A percentile compares a stretch with the other conserved stretches of the same genome.
phyloP scores from a whole-genome alignment of 768 basidiomycete species.

The Tylopilus felleus region DNA sequence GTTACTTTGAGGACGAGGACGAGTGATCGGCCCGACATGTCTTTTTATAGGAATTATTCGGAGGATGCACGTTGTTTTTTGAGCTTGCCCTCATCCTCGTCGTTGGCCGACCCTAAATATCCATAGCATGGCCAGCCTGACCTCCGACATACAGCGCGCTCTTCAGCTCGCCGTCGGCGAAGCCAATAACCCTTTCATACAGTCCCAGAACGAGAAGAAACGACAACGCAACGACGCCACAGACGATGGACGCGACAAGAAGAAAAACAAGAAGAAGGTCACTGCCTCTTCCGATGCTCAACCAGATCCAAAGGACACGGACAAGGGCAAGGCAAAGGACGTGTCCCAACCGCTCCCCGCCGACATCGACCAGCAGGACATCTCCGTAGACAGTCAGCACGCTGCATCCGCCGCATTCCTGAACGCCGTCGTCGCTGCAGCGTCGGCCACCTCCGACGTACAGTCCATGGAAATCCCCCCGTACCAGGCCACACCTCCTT shows the following conservation, averaged over 20 bases:
- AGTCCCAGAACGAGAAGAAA: conserved; percentile 36
- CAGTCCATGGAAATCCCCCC: conserved; percentile 28
- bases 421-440: conserved; percentile 63
- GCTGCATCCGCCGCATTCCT: conserved; percentile 57
- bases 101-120: conserved; percentile 41
- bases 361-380: conserved; percentile 23
- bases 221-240: conserved; percentile 22
- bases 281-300: not conserved
- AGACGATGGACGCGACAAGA: conserved; percentile 27
- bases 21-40: conserved; percentile 24
- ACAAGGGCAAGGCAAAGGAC: conserved; percentile 33
- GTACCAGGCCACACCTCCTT: conserved; percentile 33
- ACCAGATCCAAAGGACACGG: conserved; percentile 26
- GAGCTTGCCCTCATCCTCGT: conserved; percentile 41
- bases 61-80: not conserved
- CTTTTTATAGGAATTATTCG: conserved; percentile 18
- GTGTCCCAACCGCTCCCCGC: conserved; percentile 33
- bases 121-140: conserved; percentile 30
- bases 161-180: conserved; percentile 48
- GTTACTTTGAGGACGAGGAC: conserved; percentile 67
- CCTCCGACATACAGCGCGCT: conserved; percentile 48
- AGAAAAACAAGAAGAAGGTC: conserved; percentile 34
- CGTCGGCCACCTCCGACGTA: conserved; percentile 46
- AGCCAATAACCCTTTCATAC: conserved; percentile 39
- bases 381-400: conserved; percentile 34